phyloP scores from a whole-genome alignment of 2,329 filamentous ascomycete genomes.

The Fusarium duplospermum region DNA sequence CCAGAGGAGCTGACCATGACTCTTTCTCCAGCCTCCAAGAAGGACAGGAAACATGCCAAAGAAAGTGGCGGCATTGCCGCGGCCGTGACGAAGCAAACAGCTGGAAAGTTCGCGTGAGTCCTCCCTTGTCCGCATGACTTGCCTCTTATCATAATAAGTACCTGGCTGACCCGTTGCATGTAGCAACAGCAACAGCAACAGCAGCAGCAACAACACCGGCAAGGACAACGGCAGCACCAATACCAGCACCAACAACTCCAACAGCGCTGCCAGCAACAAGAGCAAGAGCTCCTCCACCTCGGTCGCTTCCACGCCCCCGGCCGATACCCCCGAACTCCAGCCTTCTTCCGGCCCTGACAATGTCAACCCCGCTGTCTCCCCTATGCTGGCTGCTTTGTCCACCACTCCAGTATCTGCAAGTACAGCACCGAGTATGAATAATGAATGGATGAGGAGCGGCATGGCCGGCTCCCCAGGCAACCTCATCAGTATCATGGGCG shows the following conservation, averaged over 20 bases:
- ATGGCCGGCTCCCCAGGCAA: slow-evolving; percentile 65
- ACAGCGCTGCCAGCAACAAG: slow-evolving; percentile 48
- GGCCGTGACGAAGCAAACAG: slow-evolving; percentile 64
- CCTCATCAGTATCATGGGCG: slow-evolving; percentile 62
- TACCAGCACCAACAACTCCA: slow-evolving; percentile 40
- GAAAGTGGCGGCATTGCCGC: slow-evolving; percentile 64
- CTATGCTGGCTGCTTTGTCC: slow-evolving; percentile 61
- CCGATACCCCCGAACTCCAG: slow-evolving; percentile 60
- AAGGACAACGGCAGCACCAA: slow-evolving; percentile 46
- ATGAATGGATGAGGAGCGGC: slow-evolving; percentile 58
- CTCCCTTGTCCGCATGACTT: slow-evolving; percentile 45
- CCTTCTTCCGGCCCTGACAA: slow-evolving; percentile 55
- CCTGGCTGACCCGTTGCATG: slow-evolving; percentile 41
- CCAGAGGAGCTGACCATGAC: slow-evolving; percentile 40
- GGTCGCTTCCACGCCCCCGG: slow-evolving; percentile 57
- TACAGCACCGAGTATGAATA: slow-evolving; percentile 59
- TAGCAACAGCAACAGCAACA: slow-evolving; percentile 45
- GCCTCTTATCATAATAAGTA: slow-evolving; percentile 26
- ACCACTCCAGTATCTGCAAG: slow-evolving; percentile 62
- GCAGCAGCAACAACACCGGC: slow-evolving; percentile 46
- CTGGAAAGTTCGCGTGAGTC: slow-evolving; percentile 64
- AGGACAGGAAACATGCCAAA: slow-evolving; percentile 67
- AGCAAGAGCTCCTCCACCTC: slow-evolving; percentile 53
- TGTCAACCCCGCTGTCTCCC: slow-evolving; percentile 58
- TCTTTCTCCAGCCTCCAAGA: slow-evolving; percentile 57